A percentile compares a stretch with the other conserved stretches of the same genome.
phyloP scores from a whole-genome alignment of 192 early-diverging fungal genomes.

The Mycoemilia scoparia region DNA sequence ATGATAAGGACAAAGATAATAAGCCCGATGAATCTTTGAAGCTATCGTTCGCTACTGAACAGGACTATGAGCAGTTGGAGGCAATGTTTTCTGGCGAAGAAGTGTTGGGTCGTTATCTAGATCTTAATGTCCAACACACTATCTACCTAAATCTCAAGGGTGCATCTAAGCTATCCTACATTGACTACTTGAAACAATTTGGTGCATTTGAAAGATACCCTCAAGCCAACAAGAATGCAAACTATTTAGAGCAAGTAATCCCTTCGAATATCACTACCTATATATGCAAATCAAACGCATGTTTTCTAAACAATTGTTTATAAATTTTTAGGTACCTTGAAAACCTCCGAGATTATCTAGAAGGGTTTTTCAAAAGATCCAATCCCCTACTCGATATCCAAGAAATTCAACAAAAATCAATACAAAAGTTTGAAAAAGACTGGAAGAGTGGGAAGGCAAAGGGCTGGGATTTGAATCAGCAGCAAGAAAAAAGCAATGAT shows the following conservation, averaged over 20 bases:
- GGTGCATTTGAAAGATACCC: slow-evolving; percentile 10
- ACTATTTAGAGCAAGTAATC: not conserved
- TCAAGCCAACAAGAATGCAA: slow-evolving; percentile 1
- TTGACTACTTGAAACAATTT: slow-evolving; percentile 35
- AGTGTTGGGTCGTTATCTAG: slow-evolving; percentile 60
- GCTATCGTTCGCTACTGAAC: slow-evolving; percentile 21
- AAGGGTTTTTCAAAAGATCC: slow-evolving; percentile 49
- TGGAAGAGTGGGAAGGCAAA: slow-evolving; percentile 32
- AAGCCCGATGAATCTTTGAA: slow-evolving; percentile 1
- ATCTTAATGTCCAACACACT: slow-evolving; percentile 62
- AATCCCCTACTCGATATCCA: slow-evolving; percentile 59
- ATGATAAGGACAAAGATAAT: not conserved
- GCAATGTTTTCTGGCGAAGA: slow-evolving; percentile 90
- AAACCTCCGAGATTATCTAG: slow-evolving; percentile 44
- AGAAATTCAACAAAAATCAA: slow-evolving; percentile 27
- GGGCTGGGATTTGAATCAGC: slow-evolving; percentile 36
- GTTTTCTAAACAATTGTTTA: not conserved
- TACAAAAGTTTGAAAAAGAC: slow-evolving; percentile 35
- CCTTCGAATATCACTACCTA: not conserved
- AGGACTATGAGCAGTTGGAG: slow-evolving; percentile 36
- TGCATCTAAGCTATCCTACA: slow-evolving; percentile 23
- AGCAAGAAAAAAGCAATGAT: not conserved
- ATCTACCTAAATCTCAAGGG: slow-evolving; percentile 66
- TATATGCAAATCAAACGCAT: not conserved
- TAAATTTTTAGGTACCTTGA: too few species aligned